These are phyloP conservation scores for Luffa aegyptiaca DNA, from an alignment of 306 rosid genomes.

Conservation along the genomic window DNA sequence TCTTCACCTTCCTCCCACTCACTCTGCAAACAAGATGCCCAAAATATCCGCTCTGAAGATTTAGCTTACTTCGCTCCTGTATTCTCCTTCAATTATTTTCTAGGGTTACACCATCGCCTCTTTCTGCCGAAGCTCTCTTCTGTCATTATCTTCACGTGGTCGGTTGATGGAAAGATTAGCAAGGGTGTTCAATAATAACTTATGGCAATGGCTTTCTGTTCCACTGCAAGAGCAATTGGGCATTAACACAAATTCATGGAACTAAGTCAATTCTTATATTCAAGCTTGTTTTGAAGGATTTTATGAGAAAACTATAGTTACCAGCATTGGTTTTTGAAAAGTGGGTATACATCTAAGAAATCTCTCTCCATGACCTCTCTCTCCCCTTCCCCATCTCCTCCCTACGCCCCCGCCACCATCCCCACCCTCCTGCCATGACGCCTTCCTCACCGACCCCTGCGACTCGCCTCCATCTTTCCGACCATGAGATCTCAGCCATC, in stretches of 20 bases:
- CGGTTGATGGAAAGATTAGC: slow-evolving; percentile 40
- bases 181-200: slow-evolving; percentile 26
- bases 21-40: not conserved
- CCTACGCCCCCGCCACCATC: too few species aligned
- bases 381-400: too few species aligned
- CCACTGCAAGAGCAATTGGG: slow-evolving; percentile 28
- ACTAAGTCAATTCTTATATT: slow-evolving; percentile 8
- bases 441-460: too few species aligned
- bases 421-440: too few species aligned
- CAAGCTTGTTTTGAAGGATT: slow-evolving; percentile 21
- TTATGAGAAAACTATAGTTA: slow-evolving; percentile 19
- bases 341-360: too few species aligned
- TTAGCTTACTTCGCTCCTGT: not conserved
- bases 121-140: not conserved
- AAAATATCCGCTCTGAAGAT: not conserved
- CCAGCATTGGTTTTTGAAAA: too few species aligned
- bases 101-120: not conserved
- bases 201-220: slow-evolving; percentile 27
- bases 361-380: too few species aligned
- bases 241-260: slow-evolving; percentile 22
- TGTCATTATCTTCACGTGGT: slow-evolving; percentile 23
- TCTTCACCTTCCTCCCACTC: not conserved
- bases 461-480: too few species aligned
- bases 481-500: too few species aligned
- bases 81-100: not conserved